Evolutionary conservation across 1,284 basidiomycete species (phyloP).

Genomic region (Athelia psychrophila): DNA sequence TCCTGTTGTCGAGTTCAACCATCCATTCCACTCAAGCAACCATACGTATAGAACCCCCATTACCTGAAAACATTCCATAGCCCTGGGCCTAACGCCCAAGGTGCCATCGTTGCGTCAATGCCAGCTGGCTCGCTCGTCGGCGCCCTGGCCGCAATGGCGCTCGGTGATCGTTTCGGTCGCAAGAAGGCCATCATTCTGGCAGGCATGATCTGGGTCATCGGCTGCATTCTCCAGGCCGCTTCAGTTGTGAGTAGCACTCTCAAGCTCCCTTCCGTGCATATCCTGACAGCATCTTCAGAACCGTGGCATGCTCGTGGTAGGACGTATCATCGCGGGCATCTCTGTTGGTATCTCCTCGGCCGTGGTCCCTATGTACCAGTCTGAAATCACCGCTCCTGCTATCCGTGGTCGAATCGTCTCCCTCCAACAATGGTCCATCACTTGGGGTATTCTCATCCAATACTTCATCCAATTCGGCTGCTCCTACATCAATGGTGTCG

Average conservation of each 20-base stretch:
- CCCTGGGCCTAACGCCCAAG: slow-evolving; percentile 55
- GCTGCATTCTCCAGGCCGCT: slow-evolving; percentile 66
- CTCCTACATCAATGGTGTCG: slow-evolving; percentile 65
- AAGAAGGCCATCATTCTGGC: slow-evolving; percentile 62
- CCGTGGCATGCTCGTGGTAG: slow-evolving; percentile 65
- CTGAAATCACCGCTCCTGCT: slow-evolving; percentile 64
- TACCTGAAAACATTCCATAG: slow-evolving; percentile 50
- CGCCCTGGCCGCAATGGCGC: slow-evolving; percentile 53
- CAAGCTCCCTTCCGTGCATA: not conserved
- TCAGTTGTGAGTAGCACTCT: slow-evolving; percentile 40
- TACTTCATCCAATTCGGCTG: slow-evolving; percentile 76
- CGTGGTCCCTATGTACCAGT: slow-evolving; percentile 71
- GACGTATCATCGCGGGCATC: slow-evolving; percentile 62
- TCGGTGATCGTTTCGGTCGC: slow-evolving; percentile 67
- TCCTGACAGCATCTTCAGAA: slow-evolving; percentile 34
- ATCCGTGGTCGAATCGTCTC: slow-evolving; percentile 77
- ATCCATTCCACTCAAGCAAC: not conserved
- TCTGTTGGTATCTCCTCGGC: slow-evolving; percentile 57
- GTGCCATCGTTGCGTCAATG: slow-evolving; percentile 76
- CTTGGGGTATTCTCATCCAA: slow-evolving; percentile 73
- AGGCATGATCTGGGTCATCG: slow-evolving; percentile 71
- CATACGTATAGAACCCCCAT: slow-evolving; percentile 45
- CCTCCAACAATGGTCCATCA: slow-evolving; percentile 78
- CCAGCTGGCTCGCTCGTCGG: slow-evolving; percentile 68
- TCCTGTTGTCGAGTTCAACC: slow-evolving; percentile 1